Percentiles rank a stretch among this genome's conserved stretches.
phyloP scores from a whole-genome alignment of 176 grass and related monocot species.

The Carex parvula region DNA sequence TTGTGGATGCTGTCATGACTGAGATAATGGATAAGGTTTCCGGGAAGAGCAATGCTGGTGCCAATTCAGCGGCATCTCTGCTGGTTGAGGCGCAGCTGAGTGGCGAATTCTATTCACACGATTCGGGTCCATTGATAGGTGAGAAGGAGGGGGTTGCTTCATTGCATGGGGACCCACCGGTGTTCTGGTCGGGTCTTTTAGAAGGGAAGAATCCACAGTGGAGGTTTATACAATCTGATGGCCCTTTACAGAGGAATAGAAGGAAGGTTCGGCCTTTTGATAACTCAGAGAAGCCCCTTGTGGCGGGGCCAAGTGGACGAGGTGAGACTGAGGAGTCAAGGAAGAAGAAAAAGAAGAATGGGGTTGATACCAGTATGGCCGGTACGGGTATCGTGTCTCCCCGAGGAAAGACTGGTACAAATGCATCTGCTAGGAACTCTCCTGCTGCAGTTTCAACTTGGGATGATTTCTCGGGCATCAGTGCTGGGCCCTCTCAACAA shows the following conservation, averaged over 20 bases:
- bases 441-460: conserved; percentile 2
- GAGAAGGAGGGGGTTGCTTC: conserved; percentile 60
- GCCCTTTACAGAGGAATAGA: conserved; percentile 53
- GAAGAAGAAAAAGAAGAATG: conserved; percentile 55
- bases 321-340: conserved; percentile 48
- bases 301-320: conserved; percentile 26
- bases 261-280: conserved; percentile 61
- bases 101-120: conserved; percentile 63
- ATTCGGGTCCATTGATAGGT: conserved; percentile 46
- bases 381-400: background rate
- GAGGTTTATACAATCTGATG: conserved; percentile 56
- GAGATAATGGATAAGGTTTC: conserved; percentile 33
- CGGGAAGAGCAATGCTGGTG: background rate
- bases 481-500: background rate
- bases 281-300: conserved; percentile 28
- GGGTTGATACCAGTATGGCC: conserved; percentile 12
- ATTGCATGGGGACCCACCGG: conserved; percentile 58
- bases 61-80: background rate
- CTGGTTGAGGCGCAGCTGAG: conserved; percentile 37
- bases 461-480: background rate
- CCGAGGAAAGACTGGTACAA: background rate
- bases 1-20: conserved; percentile 42
- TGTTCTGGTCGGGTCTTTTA: conserved; percentile 78
- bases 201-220: conserved; percentile 54
- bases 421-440: background rate